Evolutionary conservation across 495 filamentous ascomycete genomes (phyloP).

Genomic region (Daldinia concentrica): DNA sequence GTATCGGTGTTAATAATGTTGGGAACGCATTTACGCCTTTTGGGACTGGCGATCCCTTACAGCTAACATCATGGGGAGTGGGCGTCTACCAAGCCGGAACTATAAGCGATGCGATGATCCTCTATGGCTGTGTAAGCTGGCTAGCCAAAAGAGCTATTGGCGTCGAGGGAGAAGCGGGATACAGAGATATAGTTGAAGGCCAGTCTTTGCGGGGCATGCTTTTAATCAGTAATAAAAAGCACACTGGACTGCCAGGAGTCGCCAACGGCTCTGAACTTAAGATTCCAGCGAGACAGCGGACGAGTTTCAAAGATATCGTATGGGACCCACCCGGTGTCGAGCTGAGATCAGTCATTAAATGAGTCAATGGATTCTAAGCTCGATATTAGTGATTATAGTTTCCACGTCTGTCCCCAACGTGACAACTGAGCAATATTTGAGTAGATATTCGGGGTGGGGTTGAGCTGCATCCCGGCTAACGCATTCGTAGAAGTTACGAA

Average conservation of each 20-base stretch:
- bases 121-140: conserved; percentile 71
- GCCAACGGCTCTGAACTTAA: conserved; percentile 13
- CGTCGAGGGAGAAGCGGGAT: conserved; percentile 5
- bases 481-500: background rate
- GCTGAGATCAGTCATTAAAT: conserved; percentile 39
- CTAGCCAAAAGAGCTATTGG: conserved; percentile 64
- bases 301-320: conserved; percentile 40
- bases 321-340: conserved; percentile 42
- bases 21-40: conserved; percentile 82
- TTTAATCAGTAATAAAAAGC: background rate
- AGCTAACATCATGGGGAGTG: conserved; percentile 69
- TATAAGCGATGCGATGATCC: conserved; percentile 62
- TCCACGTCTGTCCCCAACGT: background rate
- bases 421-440: background rate
- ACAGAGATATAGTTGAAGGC: conserved; percentile 10
- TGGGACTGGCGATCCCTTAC: conserved; percentile 74
- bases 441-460: background rate
- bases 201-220: background rate
- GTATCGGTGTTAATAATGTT: conserved; percentile 78
- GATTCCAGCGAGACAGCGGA: conserved; percentile 33
- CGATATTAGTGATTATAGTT: background rate
- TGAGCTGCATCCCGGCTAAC: background rate
- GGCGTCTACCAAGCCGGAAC: conserved; percentile 75
- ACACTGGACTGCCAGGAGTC: conserved; percentile 24
- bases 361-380: background rate